These are phyloP conservation scores for Chlorella sorokiniana DNA, from an alignment of 139 green algal species.

Conservation along the genomic window DNA sequence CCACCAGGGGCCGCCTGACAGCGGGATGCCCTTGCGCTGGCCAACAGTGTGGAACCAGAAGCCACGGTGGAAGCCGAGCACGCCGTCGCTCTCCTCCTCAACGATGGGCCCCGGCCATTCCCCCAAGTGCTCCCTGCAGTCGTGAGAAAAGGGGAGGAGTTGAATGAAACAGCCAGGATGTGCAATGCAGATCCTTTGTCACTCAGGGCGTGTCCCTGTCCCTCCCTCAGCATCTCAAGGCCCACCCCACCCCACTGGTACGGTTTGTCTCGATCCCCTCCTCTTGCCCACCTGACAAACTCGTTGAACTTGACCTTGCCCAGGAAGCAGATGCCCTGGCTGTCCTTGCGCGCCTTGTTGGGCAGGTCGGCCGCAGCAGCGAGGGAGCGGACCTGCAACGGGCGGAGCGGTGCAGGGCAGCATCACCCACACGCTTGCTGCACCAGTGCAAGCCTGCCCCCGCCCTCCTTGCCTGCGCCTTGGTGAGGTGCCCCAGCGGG, in stretches of 20 bases:
- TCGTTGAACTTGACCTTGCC: constrained; percentile 94
- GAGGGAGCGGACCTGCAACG: constrained; percentile 64
- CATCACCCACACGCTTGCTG: not conserved
- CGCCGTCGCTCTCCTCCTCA: constrained; percentile 77
- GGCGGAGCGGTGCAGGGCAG: constrained; percentile 5
- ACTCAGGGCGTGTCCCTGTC: too few species aligned
- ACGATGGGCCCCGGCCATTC: constrained; percentile 86
- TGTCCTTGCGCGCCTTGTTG: constrained; percentile 89
- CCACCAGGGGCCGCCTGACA: constrained; percentile 93
- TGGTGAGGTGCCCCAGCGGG: constrained; percentile 88
- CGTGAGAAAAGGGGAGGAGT: not conserved
- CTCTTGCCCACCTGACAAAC: constrained; percentile 70
- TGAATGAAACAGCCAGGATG: too few species aligned
- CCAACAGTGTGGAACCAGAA: constrained; percentile 99
- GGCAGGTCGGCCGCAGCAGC: constrained; percentile 81
- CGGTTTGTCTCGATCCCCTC: not conserved
- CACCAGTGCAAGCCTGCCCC: too few species aligned
- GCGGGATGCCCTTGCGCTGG: constrained; percentile 89
- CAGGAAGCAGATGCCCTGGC: constrained; percentile 99
- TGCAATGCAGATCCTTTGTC: too few species aligned
- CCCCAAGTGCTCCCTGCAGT: constrained; percentile 84
- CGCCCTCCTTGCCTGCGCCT: constrained; percentile 77
- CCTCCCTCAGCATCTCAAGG: not conserved
- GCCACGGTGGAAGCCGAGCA: constrained; percentile 75
- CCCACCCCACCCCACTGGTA: not conserved